Evolutionary conservation across 441 rosid species (phyloP).

Genomic region (Pelargonium myrrhifolium): DNA sequence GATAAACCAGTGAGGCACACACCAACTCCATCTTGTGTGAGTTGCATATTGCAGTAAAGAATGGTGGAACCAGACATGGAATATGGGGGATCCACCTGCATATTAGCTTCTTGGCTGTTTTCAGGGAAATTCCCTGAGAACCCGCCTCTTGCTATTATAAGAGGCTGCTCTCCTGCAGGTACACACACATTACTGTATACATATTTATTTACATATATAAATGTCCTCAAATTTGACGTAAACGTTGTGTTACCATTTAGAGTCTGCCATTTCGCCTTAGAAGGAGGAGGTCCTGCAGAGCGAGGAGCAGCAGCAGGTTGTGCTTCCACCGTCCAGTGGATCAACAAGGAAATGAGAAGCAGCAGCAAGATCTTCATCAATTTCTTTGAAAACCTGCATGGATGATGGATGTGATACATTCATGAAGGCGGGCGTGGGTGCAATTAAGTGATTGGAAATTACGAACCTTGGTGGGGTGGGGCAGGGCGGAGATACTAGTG

Average conservation of each 20-base stretch:
- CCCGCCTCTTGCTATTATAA: slow-evolving; percentile 69
- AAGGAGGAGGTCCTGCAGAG: not conserved
- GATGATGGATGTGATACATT: too few relatives aligned
- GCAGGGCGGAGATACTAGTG: not conserved
- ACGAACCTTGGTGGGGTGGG: too few relatives aligned
- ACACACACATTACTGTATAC: not conserved
- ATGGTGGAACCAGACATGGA: slow-evolving; percentile 2
- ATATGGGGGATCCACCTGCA: slow-evolving; percentile 6
- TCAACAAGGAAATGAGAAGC: not conserved
- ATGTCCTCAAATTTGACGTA: not conserved
- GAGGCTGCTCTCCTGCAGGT: slow-evolving; percentile 45
- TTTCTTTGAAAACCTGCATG: not conserved
- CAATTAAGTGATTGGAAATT: too few relatives aligned
- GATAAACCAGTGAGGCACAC: slow-evolving; percentile 53
- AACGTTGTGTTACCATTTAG: slow-evolving; percentile 29
- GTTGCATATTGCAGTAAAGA: slow-evolving; percentile 63
- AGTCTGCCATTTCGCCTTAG: slow-evolving; percentile 41
- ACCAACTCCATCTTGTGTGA: slow-evolving; percentile 67
- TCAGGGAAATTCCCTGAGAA: slow-evolving; percentile 78
- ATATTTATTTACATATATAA: too few relatives aligned
- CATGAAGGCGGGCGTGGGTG: too few relatives aligned
- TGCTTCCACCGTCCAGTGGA: not conserved
- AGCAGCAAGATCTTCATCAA: not conserved
- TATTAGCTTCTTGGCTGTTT: slow-evolving; percentile 41
- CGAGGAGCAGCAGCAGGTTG: not conserved